phyloP scores from a whole-genome alignment of 345 rosid species.

The Barbarea vulgaris region DNA sequence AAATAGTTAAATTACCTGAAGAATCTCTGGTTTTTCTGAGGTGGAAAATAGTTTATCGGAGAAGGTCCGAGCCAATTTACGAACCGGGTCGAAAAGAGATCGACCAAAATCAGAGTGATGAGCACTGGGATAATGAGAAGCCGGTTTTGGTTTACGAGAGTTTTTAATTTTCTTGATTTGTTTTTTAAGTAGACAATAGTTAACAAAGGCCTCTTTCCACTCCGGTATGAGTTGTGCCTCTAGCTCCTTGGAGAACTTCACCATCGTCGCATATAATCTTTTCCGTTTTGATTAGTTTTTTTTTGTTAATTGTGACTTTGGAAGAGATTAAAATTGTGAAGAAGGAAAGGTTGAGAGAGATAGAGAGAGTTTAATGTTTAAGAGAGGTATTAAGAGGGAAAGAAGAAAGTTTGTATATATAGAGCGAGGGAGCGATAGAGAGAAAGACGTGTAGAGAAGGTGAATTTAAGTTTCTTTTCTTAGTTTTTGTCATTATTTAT shows the following conservation, averaged over 20 bases:
- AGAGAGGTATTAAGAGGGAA: conserved; percentile 41
- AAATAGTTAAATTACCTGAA: conserved; percentile 57
- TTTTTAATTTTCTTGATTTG: conserved; percentile 77
- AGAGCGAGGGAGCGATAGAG: conserved; percentile 22
- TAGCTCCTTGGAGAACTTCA: conserved; percentile 95
- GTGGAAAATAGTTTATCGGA: conserved; percentile 31
- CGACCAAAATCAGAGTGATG: conserved; percentile 46
- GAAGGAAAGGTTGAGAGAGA: background rate
- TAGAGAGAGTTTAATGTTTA: conserved; percentile 29
- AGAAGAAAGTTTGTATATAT: conserved; percentile 48
- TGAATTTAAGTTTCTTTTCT: conserved; percentile 14
- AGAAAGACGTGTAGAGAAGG: conserved; percentile 46
- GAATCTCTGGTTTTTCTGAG: conserved; percentile 46
- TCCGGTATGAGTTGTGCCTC: conserved; percentile 98
- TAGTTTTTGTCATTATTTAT: conserved; percentile 6
- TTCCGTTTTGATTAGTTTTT: conserved; percentile 34
- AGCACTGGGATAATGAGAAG: conserved; percentile 39
- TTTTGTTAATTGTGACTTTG: background rate
- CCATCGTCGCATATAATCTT: conserved; percentile 53
- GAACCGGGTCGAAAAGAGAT: conserved; percentile 64
- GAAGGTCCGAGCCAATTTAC: conserved; percentile 47
- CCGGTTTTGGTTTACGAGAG: conserved; percentile 48
- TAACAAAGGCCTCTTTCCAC: conserved; percentile 96
- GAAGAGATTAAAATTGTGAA: conserved; percentile 11
- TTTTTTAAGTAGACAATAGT: conserved; percentile 88